Base-by-base conservation (phyloP, 1,139 yeast species). In the Chernovozyma aurita region DNA sequence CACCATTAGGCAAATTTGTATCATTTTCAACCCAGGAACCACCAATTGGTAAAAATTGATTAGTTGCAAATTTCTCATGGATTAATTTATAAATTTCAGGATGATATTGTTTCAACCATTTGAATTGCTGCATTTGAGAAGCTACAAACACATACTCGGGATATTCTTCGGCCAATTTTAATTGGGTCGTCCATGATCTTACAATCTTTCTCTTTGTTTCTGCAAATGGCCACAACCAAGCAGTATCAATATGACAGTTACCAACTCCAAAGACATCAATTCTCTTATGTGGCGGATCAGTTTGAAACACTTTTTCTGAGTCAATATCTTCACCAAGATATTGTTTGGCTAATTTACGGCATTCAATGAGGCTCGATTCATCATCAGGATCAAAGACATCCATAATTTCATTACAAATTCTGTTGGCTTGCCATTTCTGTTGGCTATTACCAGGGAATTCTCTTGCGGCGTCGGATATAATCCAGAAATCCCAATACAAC, bases 21-120 rank as follows among this genome's bases (percentile, higher is more conserved):
- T 92, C 98, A 56, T 87, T 85, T 60, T 92, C 98, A 33, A 92
- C 97, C 97, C 97, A 92, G 0, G 95, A 80, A 3, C 97, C 97
- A 38, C 98, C 98, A 46, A 92, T 76, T 12, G 96, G 95, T 35
- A 87, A 71, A 53, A 90, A 92, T 47, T 85, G 82, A 37, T 85
- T 85, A 26, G 78, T 76, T 36, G 76, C 66, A 36, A 82, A 82
- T 41, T 86, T 86, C 31, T 77, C 73, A 48, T 80, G 72, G 28
- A 86, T 70, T 40, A 77, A 71, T 25, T 65, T 59, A 48, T 78
- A 86, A 30, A 86, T 71, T 29, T 80, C 86, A 0, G 97, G 97
- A 51, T 92, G 94, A 53, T 87, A 92, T 41, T 78, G 65, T 45
- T 78, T 72, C 45, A 92, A 70, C 98, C 98, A 92, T 56, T 85